Base-by-base conservation (phyloP, 148 eudicot genomes). In the Spergularia marina region DNA sequence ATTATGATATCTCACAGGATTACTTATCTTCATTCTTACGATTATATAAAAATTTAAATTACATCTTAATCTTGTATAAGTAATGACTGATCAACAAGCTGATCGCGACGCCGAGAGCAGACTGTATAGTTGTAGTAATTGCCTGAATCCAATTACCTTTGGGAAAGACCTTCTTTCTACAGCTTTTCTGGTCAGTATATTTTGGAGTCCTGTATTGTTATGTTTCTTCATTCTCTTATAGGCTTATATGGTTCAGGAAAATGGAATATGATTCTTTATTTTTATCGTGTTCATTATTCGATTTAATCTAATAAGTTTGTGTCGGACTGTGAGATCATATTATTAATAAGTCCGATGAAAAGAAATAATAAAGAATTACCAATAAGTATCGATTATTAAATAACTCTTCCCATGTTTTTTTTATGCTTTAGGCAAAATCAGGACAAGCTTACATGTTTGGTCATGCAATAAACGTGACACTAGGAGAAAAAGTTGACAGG, bases 131-230 rank as follows among this genome's bases (percentile, higher is more conserved):
- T 88, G 89, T 82, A 78, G 82, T 10, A 84, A 57, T 52, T 88
- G 91, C 81, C 73, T 76, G 56, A 88, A 81, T 70, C 86, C 87
- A 8, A 21, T 88, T 54, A 89, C 85, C 16, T 82, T 77, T 30
- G 60, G 77, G 40, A 78, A 62, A 14, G 83, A 88, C 68, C 84
- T 88, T 62, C 82, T 86, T 65, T 88, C 91, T 52, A 88, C 84
- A 77, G 7, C 74, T 39, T 88, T 74, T 71, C 10, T 53, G 83
- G 88, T 85, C 10, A 70, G 80, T 76, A 25, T 2, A 16, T 10
- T 49, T 21, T 17, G 36, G 0, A 30, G 36, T 30, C 36, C 2
- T 30, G 36, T 30, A 30, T 3, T 30, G 2, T 30, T 30, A 18
- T 18, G 18, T 40, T 40, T 9, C 17, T 0, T 44, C 49, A n/a